A percentile compares a stretch with the other conserved stretches of the same genome.
phyloP scores from a whole-genome alignment of 2,329 filamentous ascomycete genomes.

The Elsinoe fawcettii region DNA sequence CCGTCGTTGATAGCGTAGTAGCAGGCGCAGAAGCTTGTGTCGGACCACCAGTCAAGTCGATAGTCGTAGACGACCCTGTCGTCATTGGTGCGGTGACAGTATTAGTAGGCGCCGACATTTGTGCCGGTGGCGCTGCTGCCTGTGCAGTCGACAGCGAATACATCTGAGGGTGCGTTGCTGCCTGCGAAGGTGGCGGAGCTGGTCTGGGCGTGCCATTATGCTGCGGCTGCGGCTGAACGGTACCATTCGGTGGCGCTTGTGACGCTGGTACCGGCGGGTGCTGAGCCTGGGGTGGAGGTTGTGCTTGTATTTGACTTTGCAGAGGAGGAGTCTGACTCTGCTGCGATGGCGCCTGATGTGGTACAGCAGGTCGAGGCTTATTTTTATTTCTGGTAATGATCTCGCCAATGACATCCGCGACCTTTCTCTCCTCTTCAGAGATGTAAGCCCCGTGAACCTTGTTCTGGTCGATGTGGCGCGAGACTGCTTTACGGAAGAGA shows the following conservation, averaged over 20 bases:
- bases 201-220: background rate
- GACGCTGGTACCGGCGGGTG: background rate
- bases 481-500: constrained; percentile 18
- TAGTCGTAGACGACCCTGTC: background rate
- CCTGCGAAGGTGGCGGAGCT: constrained; percentile 5
- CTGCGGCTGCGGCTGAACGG: background rate
- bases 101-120: background rate
- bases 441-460: constrained; percentile 17
- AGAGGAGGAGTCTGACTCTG: background rate
- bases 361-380: constrained; percentile 12
- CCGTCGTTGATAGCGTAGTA: background rate
- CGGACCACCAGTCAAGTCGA: background rate
- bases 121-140: background rate
- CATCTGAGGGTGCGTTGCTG: background rate
- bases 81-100: background rate
- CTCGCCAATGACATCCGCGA: constrained; percentile 17
- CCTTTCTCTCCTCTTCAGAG: constrained; percentile 18
- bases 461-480: constrained; percentile 17
- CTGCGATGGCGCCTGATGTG: background rate
- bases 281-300: constrained; percentile 1
- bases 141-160: background rate
- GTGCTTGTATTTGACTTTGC: background rate
- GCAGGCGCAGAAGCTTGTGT: background rate
- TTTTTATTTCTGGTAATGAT: constrained; percentile 16
- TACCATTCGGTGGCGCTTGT: background rate